A percentile compares a stretch with the other conserved stretches of the same genome.
These are phyloP conservation scores for Simplicillium sp. DNA, from an alignment of 2,329 filamentous ascomycete species.

Conservation along the genomic window DNA sequence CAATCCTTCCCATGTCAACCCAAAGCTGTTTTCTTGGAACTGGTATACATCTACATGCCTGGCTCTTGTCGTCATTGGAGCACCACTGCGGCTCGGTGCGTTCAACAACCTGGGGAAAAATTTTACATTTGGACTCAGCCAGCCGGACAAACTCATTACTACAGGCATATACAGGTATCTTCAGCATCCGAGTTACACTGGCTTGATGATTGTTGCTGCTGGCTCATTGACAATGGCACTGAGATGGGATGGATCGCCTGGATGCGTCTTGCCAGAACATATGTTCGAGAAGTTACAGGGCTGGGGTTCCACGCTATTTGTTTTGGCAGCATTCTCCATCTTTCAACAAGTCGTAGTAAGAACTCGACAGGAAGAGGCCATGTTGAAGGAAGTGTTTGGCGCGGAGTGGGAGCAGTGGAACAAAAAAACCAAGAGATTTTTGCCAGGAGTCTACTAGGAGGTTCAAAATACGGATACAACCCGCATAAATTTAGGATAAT, in stretches of 20 bases:
- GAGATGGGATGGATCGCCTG: background rate
- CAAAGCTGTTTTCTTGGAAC: background rate
- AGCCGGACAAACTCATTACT: background rate
- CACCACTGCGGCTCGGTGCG: conserved; percentile 11
- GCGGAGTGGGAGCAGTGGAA: background rate
- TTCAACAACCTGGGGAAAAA: conserved; percentile 9
- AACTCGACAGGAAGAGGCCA: background rate
- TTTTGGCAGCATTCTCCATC: background rate
- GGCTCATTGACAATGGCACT: background rate
- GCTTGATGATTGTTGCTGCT: background rate
- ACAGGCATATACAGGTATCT: background rate
- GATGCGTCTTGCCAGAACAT: background rate
- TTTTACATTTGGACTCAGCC: background rate
- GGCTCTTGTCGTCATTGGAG: conserved; percentile 6
- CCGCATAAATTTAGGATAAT: too few relatives aligned
- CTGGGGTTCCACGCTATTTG: background rate
- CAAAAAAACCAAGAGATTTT: background rate
- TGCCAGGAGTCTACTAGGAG: background rate
- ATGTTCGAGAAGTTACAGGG: too few relatives aligned
- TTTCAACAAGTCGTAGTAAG: background rate
- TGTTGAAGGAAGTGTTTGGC: background rate
- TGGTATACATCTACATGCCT: background rate
- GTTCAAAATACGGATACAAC: too few relatives aligned
- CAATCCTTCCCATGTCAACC: background rate
- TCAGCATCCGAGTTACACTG: background rate